These are phyloP conservation scores for Globisporangium apiculatum DNA, from an alignment of 352 stramenopile genomes.

Conservation along the genomic window DNA sequence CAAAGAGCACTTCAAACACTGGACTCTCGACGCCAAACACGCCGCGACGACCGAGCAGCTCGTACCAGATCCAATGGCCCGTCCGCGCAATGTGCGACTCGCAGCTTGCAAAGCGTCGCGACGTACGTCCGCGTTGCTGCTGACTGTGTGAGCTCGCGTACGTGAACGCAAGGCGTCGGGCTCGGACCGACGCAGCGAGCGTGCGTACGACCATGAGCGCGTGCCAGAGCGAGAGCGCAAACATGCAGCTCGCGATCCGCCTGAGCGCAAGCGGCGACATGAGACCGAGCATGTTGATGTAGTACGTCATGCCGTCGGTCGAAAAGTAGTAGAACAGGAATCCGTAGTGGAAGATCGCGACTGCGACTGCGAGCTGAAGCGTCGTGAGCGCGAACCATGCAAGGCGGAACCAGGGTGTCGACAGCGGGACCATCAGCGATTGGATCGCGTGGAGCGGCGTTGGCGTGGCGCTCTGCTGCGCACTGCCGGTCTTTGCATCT, in stretches of 20 bases:
- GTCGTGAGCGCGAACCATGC: constrained; percentile 2
- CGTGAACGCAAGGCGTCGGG: constrained; percentile 3
- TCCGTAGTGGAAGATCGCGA: too few relatives aligned
- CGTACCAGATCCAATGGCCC: constrained; percentile 7
- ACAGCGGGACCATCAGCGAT: constrained; percentile 1
- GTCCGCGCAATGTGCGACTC: neutral
- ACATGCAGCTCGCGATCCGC: neutral
- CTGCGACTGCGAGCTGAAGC: constrained; percentile 2
- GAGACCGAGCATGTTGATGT: too few relatives aligned
- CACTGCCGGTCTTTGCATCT: neutral
- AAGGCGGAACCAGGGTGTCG: constrained; percentile 7
- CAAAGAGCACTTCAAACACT: constrained; percentile 3
- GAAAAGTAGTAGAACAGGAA: too few relatives aligned
- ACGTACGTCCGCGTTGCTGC: neutral
- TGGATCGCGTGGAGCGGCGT: neutral
- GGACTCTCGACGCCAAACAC: constrained; percentile 12
- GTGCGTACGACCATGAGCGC: constrained; percentile 5
- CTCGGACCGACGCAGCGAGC: constrained; percentile 2
- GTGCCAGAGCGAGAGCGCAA: constrained; percentile 5
- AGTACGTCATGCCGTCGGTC: too few relatives aligned
- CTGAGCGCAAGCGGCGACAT: too few relatives aligned
- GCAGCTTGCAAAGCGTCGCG: neutral
- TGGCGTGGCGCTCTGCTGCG: too few relatives aligned
- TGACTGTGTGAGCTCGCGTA: neutral
- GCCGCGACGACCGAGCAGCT: constrained; percentile 1